Conservation (phyloP, 768 basidiomycete genomes). For the Mycena latifolia region DNA sequence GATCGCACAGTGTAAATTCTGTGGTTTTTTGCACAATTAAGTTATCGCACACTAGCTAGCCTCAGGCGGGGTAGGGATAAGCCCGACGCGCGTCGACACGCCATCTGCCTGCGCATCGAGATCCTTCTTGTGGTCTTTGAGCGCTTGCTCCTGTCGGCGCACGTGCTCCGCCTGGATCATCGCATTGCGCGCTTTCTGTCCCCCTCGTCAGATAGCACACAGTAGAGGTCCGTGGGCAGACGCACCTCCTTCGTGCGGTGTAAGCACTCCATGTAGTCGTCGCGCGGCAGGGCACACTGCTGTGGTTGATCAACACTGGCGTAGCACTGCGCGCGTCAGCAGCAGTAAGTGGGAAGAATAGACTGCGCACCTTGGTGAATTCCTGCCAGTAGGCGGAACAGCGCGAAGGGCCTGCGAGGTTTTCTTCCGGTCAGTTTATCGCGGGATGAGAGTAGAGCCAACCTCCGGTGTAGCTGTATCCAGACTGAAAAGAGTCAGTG, state of each 20-base stretch:
- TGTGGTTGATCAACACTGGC: conserved; percentile 3
- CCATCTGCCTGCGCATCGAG: conserved; percentile 30
- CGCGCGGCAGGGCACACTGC: conserved; percentile 21
- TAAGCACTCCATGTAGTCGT: conserved; percentile 35
- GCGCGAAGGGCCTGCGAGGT: conserved; percentile 25
- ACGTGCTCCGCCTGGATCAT: conserved; percentile 21
- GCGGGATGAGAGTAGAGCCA: neutral
- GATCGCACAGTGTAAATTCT: no score
- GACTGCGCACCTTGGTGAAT: conserved; percentile 30
- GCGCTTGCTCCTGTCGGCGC: conserved; percentile 7
- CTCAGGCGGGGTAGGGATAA: conserved; percentile 23
- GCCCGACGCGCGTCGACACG: conserved; percentile 30
- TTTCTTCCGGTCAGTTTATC: neutral
- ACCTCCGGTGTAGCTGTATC: conserved; percentile 32
- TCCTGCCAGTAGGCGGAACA: conserved; percentile 35
- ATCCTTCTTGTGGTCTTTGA: conserved; percentile 31
- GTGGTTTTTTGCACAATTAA: no score
- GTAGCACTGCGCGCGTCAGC: conserved; percentile 28
- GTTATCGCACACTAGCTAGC: neutral
- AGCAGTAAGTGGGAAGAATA: no score
- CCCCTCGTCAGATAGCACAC: neutral
- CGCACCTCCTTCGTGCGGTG: conserved; percentile 35
- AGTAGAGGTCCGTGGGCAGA: neutral
- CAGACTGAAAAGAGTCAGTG: conserved; percentile 22
- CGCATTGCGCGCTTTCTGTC: conserved; percentile 29